These are phyloP conservation scores for Epichloe gansuensis DNA, from an alignment of 2,329 filamentous ascomycete species.

Conservation along the genomic window DNA sequence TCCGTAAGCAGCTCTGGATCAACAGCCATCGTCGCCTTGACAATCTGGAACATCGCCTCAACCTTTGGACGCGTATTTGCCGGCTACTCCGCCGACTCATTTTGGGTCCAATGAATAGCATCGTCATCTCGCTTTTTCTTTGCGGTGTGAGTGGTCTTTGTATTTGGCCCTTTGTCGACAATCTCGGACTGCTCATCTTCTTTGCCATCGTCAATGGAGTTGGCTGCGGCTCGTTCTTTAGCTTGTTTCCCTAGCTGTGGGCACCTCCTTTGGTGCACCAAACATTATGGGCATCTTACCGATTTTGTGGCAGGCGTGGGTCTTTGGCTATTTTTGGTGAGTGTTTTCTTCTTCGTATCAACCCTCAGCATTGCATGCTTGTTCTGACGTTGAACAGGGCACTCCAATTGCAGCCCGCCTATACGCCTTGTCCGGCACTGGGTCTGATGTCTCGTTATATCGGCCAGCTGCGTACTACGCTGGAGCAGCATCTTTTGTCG, in stretches of 20 bases:
- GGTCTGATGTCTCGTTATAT: constrained; percentile 10
- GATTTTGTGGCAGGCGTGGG: constrained; percentile 17
- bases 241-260: constrained; percentile 15
- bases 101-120: constrained; percentile 17
- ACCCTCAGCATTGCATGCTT: not conserved
- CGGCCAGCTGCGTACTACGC: constrained; percentile 18
- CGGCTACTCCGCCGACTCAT: constrained; percentile 14
- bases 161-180: constrained; percentile 17
- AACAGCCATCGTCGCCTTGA: constrained; percentile 12
- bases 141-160: constrained; percentile 14
- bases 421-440: constrained; percentile 12
- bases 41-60: constrained; percentile 17
- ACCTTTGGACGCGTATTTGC: constrained; percentile 15
- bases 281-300: constrained; percentile 16
- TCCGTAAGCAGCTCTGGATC: constrained; percentile 13
- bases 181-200: constrained; percentile 10
- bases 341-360: not conserved
- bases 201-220: constrained; percentile 17
- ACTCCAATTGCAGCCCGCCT: constrained; percentile 16
- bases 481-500: constrained; percentile 13
- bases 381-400: constrained; percentile 10
- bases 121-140: constrained; percentile 14
- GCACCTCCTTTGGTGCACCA: constrained; percentile 11
- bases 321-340: constrained; percentile 18
- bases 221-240: constrained; percentile 19